Percentiles rank a stretch among this genome's conserved stretches.
These are phyloP conservation scores for Casuarina cunninghamiana DNA, from an alignment of 306 rosid species.

Conservation along the genomic window DNA sequence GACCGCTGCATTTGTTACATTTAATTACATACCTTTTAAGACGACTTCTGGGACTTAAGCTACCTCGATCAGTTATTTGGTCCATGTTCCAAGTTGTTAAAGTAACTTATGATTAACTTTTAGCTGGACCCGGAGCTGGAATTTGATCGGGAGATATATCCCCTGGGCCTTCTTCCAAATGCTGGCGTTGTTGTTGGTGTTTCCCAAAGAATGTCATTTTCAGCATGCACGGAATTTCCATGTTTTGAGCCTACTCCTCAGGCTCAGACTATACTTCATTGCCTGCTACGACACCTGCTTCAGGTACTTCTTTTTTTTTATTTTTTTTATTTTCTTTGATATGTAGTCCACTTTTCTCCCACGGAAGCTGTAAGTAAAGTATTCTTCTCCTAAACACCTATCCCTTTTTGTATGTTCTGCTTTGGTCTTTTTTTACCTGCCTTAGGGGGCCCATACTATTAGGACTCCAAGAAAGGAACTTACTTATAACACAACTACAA, in stretches of 20 bases:
- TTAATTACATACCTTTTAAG: slow-evolving; percentile 9
- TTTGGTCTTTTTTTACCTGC: background rate
- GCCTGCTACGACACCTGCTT: slow-evolving; percentile 91
- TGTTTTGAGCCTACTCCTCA: slow-evolving; percentile 99
- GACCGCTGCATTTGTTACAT: background rate
- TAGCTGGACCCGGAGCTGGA: slow-evolving; percentile 99
- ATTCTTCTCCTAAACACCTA: background rate
- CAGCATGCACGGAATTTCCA: slow-evolving; percentile 93
- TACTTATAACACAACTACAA: background rate
- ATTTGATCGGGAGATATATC: slow-evolving; percentile 98
- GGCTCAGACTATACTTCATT: slow-evolving; percentile 96
- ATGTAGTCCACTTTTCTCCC: background rate
- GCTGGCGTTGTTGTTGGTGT: slow-evolving; percentile 96
- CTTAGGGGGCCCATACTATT: background rate
- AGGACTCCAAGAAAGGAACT: background rate
- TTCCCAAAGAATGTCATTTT: slow-evolving; percentile 93
- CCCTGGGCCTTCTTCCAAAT: slow-evolving; percentile 95
- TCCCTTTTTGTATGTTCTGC: background rate
- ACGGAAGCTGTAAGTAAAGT: background rate
- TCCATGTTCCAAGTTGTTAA: slow-evolving; percentile 22
- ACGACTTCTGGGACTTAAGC: slow-evolving; percentile 17
- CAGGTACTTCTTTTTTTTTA: slow-evolving; percentile 58
- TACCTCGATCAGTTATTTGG: slow-evolving; percentile 23
- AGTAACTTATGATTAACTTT: slow-evolving; percentile 31
- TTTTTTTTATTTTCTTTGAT: background rate